Percentiles rank a stretch among this genome's conserved stretches.
Evolutionary conservation across 441 rosid genomes (phyloP).

Genomic region (Isatis lusitanica): DNA sequence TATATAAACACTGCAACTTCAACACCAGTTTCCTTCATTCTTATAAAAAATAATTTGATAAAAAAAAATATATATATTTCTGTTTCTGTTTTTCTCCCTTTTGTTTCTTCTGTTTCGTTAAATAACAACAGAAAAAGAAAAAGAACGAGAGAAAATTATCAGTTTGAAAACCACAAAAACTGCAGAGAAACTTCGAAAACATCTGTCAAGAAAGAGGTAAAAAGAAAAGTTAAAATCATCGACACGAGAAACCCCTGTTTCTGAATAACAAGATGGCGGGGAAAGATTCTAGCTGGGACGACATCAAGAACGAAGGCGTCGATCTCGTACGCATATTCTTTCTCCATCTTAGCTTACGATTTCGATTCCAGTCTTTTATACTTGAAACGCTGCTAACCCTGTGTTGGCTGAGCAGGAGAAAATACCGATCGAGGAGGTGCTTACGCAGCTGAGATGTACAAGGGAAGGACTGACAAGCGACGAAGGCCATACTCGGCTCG

Average conservation of each 20-base stretch:
- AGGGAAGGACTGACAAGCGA: slow-evolving; percentile 51
- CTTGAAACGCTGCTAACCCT: not conserved
- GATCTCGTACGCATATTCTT: slow-evolving; percentile 44
- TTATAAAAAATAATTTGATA: slow-evolving; percentile 9
- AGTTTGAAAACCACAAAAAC: slow-evolving; percentile 20
- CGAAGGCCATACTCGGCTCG: slow-evolving; percentile 52
- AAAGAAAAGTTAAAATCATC: not conserved
- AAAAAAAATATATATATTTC: not conserved
- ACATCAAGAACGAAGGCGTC: slow-evolving; percentile 60
- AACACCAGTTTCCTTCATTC: slow-evolving; percentile 3
- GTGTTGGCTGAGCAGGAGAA: slow-evolving; percentile 42
- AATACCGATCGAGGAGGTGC: slow-evolving; percentile 57
- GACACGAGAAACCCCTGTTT: slow-evolving; percentile 11
- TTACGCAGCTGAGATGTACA: slow-evolving; percentile 53
- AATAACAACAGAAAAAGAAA: slow-evolving; percentile 36
- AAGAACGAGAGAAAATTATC: slow-evolving; percentile 32
- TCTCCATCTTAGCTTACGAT: not conserved
- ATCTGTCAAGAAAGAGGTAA: not conserved
- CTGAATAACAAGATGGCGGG: slow-evolving; percentile 40
- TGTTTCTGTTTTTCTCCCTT: slow-evolving; percentile 26
- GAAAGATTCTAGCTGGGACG: slow-evolving; percentile 58
- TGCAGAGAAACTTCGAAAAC: slow-evolving; percentile 13
- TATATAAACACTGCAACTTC: slow-evolving; percentile 4
- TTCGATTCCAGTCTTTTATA: not conserved
- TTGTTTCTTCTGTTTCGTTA: slow-evolving; percentile 34